Percentiles rank a stretch among this genome's conserved stretches.
phyloP scores from a whole-genome alignment of 2,329 filamentous ascomycete genomes.

The Fusarium foetens region DNA sequence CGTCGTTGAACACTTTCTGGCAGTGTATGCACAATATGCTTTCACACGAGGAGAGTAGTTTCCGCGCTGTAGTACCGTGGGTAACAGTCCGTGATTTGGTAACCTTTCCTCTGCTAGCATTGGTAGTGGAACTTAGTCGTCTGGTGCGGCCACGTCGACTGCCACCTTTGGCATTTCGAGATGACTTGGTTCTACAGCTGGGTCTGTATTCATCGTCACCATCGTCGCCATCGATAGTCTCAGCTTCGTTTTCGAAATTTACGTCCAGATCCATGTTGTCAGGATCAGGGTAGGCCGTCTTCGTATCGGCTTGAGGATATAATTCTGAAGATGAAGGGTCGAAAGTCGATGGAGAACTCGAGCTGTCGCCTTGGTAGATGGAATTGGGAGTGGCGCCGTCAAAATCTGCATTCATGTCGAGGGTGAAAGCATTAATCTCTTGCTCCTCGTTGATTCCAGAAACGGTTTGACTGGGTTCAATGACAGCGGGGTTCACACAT shows the following conservation, averaged over 20 bases:
- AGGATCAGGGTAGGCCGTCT: slow-evolving; percentile 22
- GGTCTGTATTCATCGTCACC: slow-evolving; percentile 16
- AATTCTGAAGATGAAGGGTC: background rate
- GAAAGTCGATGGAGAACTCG: background rate
- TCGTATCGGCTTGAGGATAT: background rate
- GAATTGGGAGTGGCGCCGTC: slow-evolving; percentile 1
- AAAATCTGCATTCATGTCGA: slow-evolving; percentile 4
- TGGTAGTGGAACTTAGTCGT: slow-evolving; percentile 1
- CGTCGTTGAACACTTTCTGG: slow-evolving; percentile 55
- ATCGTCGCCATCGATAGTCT: background rate
- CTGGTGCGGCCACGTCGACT: slow-evolving; percentile 26
- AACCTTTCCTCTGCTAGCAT: slow-evolving; percentile 8
- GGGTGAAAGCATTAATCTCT: background rate
- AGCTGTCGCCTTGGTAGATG: background rate
- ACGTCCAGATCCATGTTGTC: slow-evolving; percentile 8
- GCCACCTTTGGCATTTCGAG: slow-evolving; percentile 3
- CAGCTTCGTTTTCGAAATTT: background rate
- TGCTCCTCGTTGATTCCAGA: background rate
- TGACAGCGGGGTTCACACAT: slow-evolving; percentile 33
- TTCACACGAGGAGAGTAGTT: slow-evolving; percentile 9
- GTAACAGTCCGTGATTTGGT: slow-evolving; percentile 2
- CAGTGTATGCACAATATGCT: slow-evolving; percentile 35
- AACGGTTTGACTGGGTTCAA: slow-evolving; percentile 19
- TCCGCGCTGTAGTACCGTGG: background rate
- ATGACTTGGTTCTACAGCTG: background rate